Conservation (phyloP, 805 yeast species). For the Naumovozyma castellii region DNA sequence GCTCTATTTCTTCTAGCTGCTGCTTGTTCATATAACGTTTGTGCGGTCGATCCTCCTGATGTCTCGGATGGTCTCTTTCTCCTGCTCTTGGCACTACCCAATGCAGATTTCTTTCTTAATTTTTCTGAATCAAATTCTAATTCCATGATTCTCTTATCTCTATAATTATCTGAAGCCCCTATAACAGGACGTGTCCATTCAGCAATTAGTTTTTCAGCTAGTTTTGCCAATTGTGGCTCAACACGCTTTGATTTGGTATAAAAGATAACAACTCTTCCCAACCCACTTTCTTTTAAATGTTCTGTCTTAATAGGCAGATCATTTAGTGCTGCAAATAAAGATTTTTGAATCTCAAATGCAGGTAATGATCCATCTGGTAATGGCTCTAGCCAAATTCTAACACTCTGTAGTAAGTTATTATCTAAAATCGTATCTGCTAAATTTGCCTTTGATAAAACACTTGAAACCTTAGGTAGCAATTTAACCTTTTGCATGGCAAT, state of each 20-base stretch:
- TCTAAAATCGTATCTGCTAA: slow-evolving; percentile 89
- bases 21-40: slow-evolving; percentile 73
- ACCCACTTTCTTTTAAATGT: slow-evolving; percentile 87
- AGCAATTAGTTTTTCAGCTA: slow-evolving; percentile 84
- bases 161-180: slow-evolving; percentile 89
- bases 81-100: slow-evolving; percentile 25
- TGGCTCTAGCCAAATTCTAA: slow-evolving; percentile 95
- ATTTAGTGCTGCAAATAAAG: slow-evolving; percentile 62
- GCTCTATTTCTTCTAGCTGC: slow-evolving; percentile 91
- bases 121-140: slow-evolving; percentile 57
- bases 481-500: slow-evolving; percentile 58
- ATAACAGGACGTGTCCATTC: slow-evolving; percentile 98
- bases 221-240: slow-evolving; percentile 74
- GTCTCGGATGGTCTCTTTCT: slow-evolving; percentile 22
- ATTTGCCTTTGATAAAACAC: slow-evolving; percentile 67
- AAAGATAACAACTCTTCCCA: slow-evolving; percentile 88
- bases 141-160: slow-evolving; percentile 69
- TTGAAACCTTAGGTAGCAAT: slow-evolving; percentile 69
- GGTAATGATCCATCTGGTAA: slow-evolving; percentile 96
- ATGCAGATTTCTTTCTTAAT: slow-evolving; percentile 31
- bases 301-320: slow-evolving; percentile 89
- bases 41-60: slow-evolving; percentile 30
- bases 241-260: slow-evolving; percentile 86
- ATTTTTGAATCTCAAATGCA: slow-evolving; percentile 92
- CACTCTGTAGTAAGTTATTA: slow-evolving; percentile 85